Percentiles rank a stretch among this genome's conserved stretches.
Conservation (phyloP, 1,284 basidiomycete genomes). For the Austroboletus sp. region DNA sequence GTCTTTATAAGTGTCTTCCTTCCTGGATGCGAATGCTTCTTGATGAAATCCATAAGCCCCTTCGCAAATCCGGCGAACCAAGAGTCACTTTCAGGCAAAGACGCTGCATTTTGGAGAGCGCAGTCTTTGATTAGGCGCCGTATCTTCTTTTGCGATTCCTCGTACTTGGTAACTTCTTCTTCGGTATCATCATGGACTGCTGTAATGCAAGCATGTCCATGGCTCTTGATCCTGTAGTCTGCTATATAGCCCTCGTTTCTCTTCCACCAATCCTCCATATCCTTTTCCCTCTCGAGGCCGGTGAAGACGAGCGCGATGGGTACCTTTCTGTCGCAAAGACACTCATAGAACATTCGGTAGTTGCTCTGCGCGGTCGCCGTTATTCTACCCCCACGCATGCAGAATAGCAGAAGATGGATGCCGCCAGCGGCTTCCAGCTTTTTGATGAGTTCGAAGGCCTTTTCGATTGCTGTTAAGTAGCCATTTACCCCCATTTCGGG, state of each 20-base stretch:
- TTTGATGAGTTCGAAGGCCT: constrained; percentile 32
- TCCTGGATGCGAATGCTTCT: constrained; percentile 10
- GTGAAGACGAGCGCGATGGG: constrained; percentile 38
- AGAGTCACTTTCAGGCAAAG: constrained; percentile 13
- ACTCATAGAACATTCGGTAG: constrained; percentile 34
- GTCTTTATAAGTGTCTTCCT: constrained; percentile 20
- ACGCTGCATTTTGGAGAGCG: constrained; percentile 13
- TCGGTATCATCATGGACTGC: constrained; percentile 26
- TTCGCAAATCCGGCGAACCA: constrained; percentile 20
- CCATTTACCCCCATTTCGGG: constrained; percentile 27
- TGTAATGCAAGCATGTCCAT: constrained; percentile 38
- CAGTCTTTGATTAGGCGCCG: constrained; percentile 18
- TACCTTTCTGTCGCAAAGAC: constrained; percentile 31
- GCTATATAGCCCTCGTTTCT: constrained; percentile 31
- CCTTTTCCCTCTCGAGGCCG: constrained; percentile 33
- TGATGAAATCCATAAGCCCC: constrained; percentile 20
- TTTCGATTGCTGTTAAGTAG: constrained; percentile 31
- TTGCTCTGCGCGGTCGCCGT: constrained; percentile 32
- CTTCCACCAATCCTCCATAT: constrained; percentile 39
- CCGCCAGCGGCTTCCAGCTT: constrained; percentile 30
- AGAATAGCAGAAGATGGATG: constrained; percentile 38
- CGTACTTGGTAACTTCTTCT: constrained; percentile 22
- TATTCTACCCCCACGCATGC: constrained; percentile 35
- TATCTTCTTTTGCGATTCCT: constrained; percentile 19
- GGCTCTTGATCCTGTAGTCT: constrained; percentile 28